Base-by-base conservation (phyloP, 106 monocot species). In the Amphibolis antarctica region DNA sequence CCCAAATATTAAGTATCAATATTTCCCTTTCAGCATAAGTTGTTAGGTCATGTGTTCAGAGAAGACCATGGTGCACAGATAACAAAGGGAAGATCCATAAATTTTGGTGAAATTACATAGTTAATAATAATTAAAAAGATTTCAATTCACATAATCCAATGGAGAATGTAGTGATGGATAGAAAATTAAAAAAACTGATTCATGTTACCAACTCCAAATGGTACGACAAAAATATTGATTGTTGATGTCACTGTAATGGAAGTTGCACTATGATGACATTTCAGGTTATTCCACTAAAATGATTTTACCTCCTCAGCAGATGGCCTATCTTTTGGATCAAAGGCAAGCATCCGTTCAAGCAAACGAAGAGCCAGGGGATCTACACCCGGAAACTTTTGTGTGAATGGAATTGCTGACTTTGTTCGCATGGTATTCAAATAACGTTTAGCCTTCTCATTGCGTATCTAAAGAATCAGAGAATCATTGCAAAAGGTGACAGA, bases 241-340 rank as follows among this genome's bases (percentile, higher is more conserved):
- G n/a, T n/a, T n/a, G 36, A 36, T 36, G 7, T 36, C 36, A 2
- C 36, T 36, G 7, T 28, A 58, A 58, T 17, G 18, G 29, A 58
- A 30, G 0, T 5, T 19, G 14, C 18, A 58, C 24, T 57, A 10
- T 28, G 22, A 52, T 7, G 18, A 9, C 52, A 52, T 22, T 9
- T 52, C 22, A 52, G 4, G 22, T 10, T 53, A 50, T 25, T 75
- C 60, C 47, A 17, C n/a, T 53, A 9, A 43, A 20, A 0, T 44
- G 9, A 55, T 67, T 29, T 42, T 74, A 88, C 69, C 87, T 88
- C 87, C 76, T 78, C 80, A 45, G 87, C 87, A 72, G 71, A 66
- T 25, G 83, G 87, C 3, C 87, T 80, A 53, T 83, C 73, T 64
- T 88, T 83, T 23, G 87, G 87, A 78, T 88, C 87, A 74, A 88